These are phyloP conservation scores for Coemansia sp. DNA, from an alignment of 192 early-diverging fungal species.

Conservation along the genomic window DNA sequence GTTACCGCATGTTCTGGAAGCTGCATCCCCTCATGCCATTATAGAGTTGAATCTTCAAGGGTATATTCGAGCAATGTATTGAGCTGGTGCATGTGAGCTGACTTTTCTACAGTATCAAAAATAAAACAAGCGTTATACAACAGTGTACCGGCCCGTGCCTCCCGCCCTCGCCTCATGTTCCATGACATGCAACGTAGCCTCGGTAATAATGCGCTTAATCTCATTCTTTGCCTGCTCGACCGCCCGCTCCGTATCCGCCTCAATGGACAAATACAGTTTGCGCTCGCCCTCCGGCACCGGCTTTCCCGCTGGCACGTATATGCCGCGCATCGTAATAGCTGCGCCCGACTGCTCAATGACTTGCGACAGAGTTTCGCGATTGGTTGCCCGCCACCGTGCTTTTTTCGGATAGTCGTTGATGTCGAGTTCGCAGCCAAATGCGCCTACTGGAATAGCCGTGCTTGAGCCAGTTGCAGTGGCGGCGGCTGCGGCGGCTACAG, in stretches of 20 bases:
- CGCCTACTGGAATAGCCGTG: constrained; percentile 24
- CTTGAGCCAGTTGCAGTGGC: constrained; percentile 3
- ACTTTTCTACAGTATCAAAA: no score
- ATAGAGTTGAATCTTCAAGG: no score
- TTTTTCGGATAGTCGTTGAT: constrained; percentile 98
- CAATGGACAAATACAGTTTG: constrained; percentile 94
- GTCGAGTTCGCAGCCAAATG: constrained; percentile 72
- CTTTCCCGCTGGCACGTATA: constrained; percentile 85
- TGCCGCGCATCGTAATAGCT: constrained; percentile 93
- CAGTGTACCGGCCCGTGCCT: constrained; percentile 48
- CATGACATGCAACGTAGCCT: constrained; percentile 75
- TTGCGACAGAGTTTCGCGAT: constrained; percentile 90
- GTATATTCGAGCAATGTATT: no score
- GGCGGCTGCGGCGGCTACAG: background rate
- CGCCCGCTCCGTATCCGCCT: constrained; percentile 84
- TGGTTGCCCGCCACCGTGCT: constrained; percentile 94
- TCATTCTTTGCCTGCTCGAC: constrained; percentile 92
- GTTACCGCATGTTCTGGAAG: no score
- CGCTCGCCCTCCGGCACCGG: constrained; percentile 73
- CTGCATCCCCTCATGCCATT: no score
- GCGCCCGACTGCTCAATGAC: constrained; percentile 92
- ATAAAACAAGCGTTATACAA: constrained; percentile 16
- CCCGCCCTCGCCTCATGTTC: constrained; percentile 63
- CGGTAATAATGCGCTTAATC: constrained; percentile 87
- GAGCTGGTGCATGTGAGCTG: no score